A percentile compares a stretch with the other conserved stretches of the same genome.
These are phyloP conservation scores for Isoetes taiwanensis DNA, from an alignment of 75 land plant genomes.

Conservation along the genomic window DNA sequence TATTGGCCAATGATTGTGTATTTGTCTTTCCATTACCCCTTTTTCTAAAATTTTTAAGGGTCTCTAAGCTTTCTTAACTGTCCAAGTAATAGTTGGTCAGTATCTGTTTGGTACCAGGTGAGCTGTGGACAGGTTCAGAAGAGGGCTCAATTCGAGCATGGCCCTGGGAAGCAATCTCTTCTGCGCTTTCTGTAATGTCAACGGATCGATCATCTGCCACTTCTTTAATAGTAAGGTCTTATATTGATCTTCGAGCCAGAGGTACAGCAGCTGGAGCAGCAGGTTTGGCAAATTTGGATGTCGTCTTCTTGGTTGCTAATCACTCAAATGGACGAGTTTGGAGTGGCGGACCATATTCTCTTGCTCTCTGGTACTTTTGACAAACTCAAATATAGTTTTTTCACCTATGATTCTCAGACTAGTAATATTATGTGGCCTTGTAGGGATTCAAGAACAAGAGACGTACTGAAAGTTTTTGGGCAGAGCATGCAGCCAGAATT, in stretches of 20 bases:
- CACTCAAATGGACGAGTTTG: constrained; percentile 55
- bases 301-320: constrained; percentile 55
- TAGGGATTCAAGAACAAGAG: constrained; percentile 83
- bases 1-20: neutral
- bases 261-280: constrained; percentile 43
- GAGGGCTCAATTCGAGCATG: constrained; percentile 59
- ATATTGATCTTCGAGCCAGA: constrained; percentile 50
- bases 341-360: constrained; percentile 45
- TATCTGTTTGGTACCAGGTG: constrained; percentile 35
- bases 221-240: constrained; percentile 44
- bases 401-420: neutral
- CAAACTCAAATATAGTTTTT: neutral
- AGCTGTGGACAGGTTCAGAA: constrained; percentile 87
- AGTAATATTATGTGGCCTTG: neutral
- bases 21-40: neutral
- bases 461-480: constrained; percentile 64
- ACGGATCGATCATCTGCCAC: constrained; percentile 36
- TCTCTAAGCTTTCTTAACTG: neutral
- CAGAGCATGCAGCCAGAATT: constrained; percentile 52
- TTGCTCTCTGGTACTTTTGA: constrained; percentile 66
- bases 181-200: constrained; percentile 27
- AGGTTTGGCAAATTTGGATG: constrained; percentile 46
- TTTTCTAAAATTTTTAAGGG: constrained; percentile 5
- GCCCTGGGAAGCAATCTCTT: constrained; percentile 57
- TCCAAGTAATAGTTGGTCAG: neutral